phyloP scores from a whole-genome alignment of 2,329 filamentous ascomycete genomes.

The Aureobasidium sp. region DNA sequence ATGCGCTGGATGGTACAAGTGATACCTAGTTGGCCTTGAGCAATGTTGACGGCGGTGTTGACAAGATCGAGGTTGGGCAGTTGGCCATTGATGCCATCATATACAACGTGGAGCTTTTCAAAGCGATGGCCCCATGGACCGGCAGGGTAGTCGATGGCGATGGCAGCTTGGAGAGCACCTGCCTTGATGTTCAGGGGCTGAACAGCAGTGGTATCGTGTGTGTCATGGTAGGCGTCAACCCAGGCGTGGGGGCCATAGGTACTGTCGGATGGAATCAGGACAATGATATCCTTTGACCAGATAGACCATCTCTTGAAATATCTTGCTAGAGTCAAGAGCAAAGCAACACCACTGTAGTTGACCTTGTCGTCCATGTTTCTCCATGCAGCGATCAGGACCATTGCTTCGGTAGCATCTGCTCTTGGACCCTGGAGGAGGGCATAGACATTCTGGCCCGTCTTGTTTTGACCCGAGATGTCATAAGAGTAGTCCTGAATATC shows the following conservation, averaged over 20 bases:
- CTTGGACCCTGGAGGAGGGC: conserved; percentile 87
- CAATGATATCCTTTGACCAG: conserved; percentile 98
- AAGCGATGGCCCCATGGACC: conserved; percentile 66
- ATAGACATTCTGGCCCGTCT: conserved; percentile 83
- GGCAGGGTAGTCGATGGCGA: conserved; percentile 83
- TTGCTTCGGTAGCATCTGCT: conserved; percentile 93
- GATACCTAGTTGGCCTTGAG: conserved; percentile 86
- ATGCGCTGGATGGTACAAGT: conserved; percentile 76
- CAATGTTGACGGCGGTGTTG: conserved; percentile 85
- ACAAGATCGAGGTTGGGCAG: conserved; percentile 92
- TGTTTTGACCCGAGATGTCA: conserved; percentile 62
- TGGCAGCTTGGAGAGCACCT: conserved; percentile 81
- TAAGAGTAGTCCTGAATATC: conserved; percentile 86
- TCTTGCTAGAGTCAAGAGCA: conserved; percentile 77
- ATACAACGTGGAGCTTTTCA: conserved; percentile 80
- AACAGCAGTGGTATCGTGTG: conserved; percentile 63
- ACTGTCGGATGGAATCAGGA: conserved; percentile 82
- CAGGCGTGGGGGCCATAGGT: conserved; percentile 87
- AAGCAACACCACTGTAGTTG: conserved; percentile 79
- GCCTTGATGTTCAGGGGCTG: conserved; percentile 79
- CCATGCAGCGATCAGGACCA: conserved; percentile 88
- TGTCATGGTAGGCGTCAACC: conserved; percentile 96
- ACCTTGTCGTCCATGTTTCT: conserved; percentile 67
- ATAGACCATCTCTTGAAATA: conserved; percentile 98
- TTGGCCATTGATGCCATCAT: conserved; percentile 93